Base-by-base conservation (phyloP, 345 rosid genomes). In the Balakata baccata region DNA sequence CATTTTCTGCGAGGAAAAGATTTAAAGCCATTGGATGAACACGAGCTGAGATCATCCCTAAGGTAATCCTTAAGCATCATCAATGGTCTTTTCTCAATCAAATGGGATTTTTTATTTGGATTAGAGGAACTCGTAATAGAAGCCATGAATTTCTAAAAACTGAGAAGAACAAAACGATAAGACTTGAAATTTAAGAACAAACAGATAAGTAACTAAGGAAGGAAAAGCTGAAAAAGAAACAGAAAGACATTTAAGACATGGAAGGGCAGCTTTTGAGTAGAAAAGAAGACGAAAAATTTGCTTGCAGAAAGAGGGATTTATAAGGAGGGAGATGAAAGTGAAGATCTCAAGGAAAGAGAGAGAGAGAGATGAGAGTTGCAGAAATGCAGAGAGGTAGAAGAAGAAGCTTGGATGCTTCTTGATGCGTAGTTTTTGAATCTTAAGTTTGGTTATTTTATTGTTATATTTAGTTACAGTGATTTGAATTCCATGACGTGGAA, bases 1-100 rank as follows among this genome's bases (percentile, higher is more conserved):
- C 87, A 73, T 72, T 82, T 89, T 29, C 86, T 86, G 69, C 95
- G 96, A 50, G 98, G 93, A 65, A 88, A 89, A 11, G 98, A 89
- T 72, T 89, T 88, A 86, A 94, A 94, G 64, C 95, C 95, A 74
- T 80, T 86, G 77, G 98, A 94, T 72, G 98, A 92, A 77, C 97
- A 90, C 6, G 98, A 90, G 60, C 95, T 85, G 53, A 87, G 81
- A 83, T 94, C 97, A 64, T 92, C 95, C 12, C 71, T 74, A 59
- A 94, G 89, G 61, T 84, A 89, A 74, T 94, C 98, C 84, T 87
- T 90, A 47, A 94, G 86, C 93, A 85, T 77, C 94, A 85, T 79
- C 77, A 88, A 72, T 23, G 88, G 86, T 74, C 73, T 88, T 53
- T 64, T 63, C 18, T 78, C 79, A 0, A 63, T 34, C 7, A 73